Percentiles rank a stretch among this genome's conserved stretches.
phyloP scores from a whole-genome alignment of 306 rosid species.

The barrel medic (Medicago truncatula) region DNA sequence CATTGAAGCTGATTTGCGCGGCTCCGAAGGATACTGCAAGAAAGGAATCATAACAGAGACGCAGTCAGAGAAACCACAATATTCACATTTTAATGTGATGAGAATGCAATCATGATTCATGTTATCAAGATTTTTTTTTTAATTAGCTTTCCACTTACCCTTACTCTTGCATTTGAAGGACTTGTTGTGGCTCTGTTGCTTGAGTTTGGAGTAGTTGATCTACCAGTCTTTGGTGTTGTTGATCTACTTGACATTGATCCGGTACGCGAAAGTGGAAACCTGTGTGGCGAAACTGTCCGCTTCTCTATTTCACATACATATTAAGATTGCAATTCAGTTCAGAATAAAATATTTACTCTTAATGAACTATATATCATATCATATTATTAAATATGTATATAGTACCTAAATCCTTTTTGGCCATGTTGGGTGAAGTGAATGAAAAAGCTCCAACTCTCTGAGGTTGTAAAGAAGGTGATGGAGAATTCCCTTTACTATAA shows the following conservation, averaged over 20 bases:
- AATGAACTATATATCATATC: conserved; percentile 7
- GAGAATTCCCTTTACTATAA: conserved; percentile 76
- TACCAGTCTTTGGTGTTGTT: conserved; percentile 68
- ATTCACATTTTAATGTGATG: conserved; percentile 12
- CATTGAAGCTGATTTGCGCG: conserved; percentile 94
- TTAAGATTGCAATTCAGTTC: conserved; percentile 34
- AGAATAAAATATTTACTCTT: conserved; percentile 28
- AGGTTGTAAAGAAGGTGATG: conserved; percentile 67
- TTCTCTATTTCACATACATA: conserved; percentile 58
- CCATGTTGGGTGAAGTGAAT: conserved; percentile 71
- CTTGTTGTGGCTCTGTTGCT: conserved; percentile 81
- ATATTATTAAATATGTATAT: conserved; percentile 2
- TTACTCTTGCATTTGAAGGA: conserved; percentile 67
- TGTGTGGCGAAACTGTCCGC: conserved; percentile 82
- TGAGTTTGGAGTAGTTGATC: conserved; percentile 79
- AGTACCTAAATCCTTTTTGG: conserved; percentile 76
- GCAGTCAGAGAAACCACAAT: background rate
- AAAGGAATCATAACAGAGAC: conserved; percentile 8
- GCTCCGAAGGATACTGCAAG: conserved; percentile 84
- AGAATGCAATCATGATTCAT: background rate
- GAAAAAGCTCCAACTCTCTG: conserved; percentile 68
- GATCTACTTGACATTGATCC: conserved; percentile 86
- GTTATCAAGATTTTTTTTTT: background rate
- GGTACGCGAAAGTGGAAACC: conserved; percentile 87
- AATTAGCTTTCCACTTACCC: conserved; percentile 48